These are phyloP conservation scores for Torulaspora delbrueckii DNA, from an alignment of 805 yeast species.

Conservation along the genomic window DNA sequence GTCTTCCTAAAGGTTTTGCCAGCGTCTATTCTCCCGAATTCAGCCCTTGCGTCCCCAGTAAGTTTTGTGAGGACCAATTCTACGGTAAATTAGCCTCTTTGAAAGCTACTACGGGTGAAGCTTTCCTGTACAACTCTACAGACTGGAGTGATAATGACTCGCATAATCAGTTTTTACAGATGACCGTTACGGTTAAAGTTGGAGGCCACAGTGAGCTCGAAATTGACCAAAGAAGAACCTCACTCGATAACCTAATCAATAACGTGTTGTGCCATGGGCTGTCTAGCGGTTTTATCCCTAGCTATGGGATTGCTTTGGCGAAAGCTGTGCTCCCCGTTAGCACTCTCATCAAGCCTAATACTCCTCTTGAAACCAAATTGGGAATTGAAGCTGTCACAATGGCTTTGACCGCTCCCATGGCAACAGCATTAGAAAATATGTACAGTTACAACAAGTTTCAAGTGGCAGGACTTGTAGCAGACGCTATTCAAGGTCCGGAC, in stretches of 20 bases:
- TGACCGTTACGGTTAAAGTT: constrained; percentile 29
- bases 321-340: constrained; percentile 17
- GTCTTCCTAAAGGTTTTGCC: constrained; percentile 26
- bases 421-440: constrained; percentile 18
- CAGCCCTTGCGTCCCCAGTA: constrained; percentile 30
- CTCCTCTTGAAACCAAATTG: constrained; percentile 6
- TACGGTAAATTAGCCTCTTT: constrained; percentile 30
- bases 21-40: constrained; percentile 30
- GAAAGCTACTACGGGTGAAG: constrained; percentile 33
- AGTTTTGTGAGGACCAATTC: constrained; percentile 26
- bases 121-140: constrained; percentile 27
- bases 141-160: constrained; percentile 9
- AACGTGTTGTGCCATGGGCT: constrained; percentile 27
- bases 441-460: constrained; percentile 16
- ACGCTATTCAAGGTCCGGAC: constrained; percentile 12
- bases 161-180: constrained; percentile 17
- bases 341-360: not conserved
- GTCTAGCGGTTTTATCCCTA: constrained; percentile 28
- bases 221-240: constrained; percentile 28
- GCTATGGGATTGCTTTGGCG: constrained; percentile 23
- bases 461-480: constrained; percentile 12
- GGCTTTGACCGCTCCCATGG: constrained; percentile 18
- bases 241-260: constrained; percentile 29
- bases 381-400: constrained; percentile 16
- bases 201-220: constrained; percentile 33